Percentiles rank a stretch among this genome's conserved stretches.
Evolutionary conservation across 2,329 filamentous ascomycete species (phyloP).

Genomic region (Dactylonectria estremocensis): DNA sequence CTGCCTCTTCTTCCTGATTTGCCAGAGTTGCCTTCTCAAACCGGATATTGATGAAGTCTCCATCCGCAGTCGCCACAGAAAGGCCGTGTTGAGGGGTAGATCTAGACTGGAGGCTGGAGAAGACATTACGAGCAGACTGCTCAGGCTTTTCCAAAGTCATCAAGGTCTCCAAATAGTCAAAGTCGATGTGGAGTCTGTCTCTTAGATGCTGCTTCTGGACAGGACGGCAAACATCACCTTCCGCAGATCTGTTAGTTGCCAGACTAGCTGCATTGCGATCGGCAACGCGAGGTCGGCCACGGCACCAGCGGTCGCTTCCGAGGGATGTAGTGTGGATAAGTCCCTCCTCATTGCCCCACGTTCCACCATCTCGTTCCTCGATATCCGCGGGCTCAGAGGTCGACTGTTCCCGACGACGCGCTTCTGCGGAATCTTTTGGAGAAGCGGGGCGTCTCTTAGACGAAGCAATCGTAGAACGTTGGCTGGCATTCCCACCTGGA

Average conservation of each 20-base stretch:
- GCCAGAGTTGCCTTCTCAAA: slow-evolving; percentile 65
- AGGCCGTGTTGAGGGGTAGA: slow-evolving; percentile 49
- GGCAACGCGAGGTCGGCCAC: slow-evolving; percentile 71
- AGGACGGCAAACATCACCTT: slow-evolving; percentile 92
- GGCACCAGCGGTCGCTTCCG: slow-evolving; percentile 73
- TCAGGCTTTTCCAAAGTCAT: slow-evolving; percentile 66
- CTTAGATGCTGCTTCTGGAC: slow-evolving; percentile 76
- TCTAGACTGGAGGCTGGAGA: slow-evolving; percentile 62
- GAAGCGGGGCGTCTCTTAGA: slow-evolving; percentile 79
- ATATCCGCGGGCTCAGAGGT: slow-evolving; percentile 50
- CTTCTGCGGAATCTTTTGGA: slow-evolving; percentile 97
- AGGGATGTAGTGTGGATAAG: slow-evolving; percentile 81
- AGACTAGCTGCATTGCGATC: slow-evolving; percentile 75
- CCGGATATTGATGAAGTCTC: slow-evolving; percentile 69
- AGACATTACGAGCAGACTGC: slow-evolving; percentile 64
- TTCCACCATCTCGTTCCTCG: no score
- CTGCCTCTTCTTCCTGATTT: slow-evolving; percentile 51
- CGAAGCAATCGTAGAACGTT: slow-evolving; percentile 71
- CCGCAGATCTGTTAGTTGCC: slow-evolving; percentile 72
- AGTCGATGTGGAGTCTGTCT: slow-evolving; percentile 89
- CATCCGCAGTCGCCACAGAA: slow-evolving; percentile 65
- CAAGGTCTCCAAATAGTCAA: slow-evolving; percentile 94
- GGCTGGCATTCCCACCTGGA: slow-evolving; percentile 61
- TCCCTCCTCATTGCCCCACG: slow-evolving; percentile 55
- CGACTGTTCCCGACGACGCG: slow-evolving; percentile 82